phyloP scores from a whole-genome alignment of 805 yeast species.

The Scheffersomyces ergatensis region DNA sequence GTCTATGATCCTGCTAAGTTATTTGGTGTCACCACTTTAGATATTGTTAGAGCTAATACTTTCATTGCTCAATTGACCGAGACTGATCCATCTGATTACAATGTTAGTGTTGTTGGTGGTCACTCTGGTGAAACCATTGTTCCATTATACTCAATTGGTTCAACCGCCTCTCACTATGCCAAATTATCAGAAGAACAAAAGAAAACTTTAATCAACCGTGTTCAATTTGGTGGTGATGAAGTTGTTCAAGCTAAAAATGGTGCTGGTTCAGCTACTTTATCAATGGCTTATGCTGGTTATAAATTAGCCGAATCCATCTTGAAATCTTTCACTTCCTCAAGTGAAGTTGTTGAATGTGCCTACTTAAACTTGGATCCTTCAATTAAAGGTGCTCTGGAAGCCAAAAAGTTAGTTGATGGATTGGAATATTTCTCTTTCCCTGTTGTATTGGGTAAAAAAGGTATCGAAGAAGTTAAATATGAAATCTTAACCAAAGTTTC shows the following conservation, averaged over 20 bases:
- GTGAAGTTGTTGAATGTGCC: constrained; percentile 45
- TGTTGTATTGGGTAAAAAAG: constrained; percentile 50
- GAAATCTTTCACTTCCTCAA: constrained; percentile 45
- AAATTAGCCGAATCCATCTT: constrained; percentile 68
- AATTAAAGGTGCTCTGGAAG: constrained; percentile 51
- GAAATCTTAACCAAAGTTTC: constrained; percentile 48
- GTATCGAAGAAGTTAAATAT: constrained; percentile 56
- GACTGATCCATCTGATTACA: constrained; percentile 49
- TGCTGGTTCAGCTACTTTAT: constrained; percentile 80
- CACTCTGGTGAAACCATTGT: constrained; percentile 95
- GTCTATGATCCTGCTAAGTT: constrained; percentile 69
- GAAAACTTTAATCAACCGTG: constrained; percentile 76
- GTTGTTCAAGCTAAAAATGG: constrained; percentile 84
- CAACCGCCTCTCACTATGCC: constrained; percentile 29
- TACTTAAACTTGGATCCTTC: constrained; percentile 49
- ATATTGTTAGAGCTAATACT: constrained; percentile 83
- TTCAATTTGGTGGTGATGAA: constrained; percentile 92
- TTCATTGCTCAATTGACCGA: constrained; percentile 60
- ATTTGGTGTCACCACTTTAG: constrained; percentile 88
- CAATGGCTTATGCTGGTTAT: constrained; percentile 86
- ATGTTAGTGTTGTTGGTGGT: constrained; percentile 84
- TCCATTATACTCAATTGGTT: constrained; percentile 64
- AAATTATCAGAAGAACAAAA: constrained; percentile 58
- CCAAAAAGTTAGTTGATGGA: constrained; percentile 41
- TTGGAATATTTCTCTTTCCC: constrained; percentile 65